Conservation (phyloP, 305 asterid genomes). For the Striga hermonthica region DNA sequence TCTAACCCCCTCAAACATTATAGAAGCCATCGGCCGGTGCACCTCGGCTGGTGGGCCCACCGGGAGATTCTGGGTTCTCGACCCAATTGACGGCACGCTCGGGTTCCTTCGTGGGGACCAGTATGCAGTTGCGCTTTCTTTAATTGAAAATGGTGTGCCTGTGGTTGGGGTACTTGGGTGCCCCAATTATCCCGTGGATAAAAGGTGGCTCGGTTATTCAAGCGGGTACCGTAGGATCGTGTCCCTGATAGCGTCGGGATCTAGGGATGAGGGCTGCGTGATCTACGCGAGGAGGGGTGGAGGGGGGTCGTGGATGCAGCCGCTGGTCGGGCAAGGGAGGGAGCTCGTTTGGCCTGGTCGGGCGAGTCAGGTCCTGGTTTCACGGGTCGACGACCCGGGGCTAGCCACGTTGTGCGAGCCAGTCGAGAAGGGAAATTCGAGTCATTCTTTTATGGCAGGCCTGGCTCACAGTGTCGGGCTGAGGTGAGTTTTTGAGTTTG, state of each 20-base stretch:
- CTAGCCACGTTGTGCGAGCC: conserved; percentile 66
- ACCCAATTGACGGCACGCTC: conserved; percentile 83
- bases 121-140: conserved; percentile 72
- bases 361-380: conserved; percentile 50
- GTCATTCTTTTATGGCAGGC: conserved; percentile 62
- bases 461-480: conserved; percentile 55
- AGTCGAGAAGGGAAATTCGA: conserved; percentile 58
- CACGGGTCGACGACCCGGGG: conserved; percentile 59
- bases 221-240: no score
- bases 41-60: conserved; percentile 62
- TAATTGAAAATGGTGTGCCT: conserved; percentile 58
- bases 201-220: conserved; percentile 34
- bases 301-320: conserved; percentile 67
- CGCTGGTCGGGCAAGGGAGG: conserved; percentile 39
- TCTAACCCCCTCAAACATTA: conserved; percentile 54
- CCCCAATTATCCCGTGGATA: conserved; percentile 57
- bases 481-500: conserved; percentile 29
- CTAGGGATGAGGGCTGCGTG: conserved; percentile 60
- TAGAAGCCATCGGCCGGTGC: conserved; percentile 65
- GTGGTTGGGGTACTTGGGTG: conserved; percentile 74
- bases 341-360: conserved; percentile 57
- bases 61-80: conserved; percentile 86
- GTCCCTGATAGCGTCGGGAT: conserved; percentile 26
- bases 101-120: conserved; percentile 85
- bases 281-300: conserved; percentile 60